Percentiles rank a stretch among this genome's conserved stretches.
Conservation (phyloP, 345 rosid species). For the Lepidium aucheri region DNA sequence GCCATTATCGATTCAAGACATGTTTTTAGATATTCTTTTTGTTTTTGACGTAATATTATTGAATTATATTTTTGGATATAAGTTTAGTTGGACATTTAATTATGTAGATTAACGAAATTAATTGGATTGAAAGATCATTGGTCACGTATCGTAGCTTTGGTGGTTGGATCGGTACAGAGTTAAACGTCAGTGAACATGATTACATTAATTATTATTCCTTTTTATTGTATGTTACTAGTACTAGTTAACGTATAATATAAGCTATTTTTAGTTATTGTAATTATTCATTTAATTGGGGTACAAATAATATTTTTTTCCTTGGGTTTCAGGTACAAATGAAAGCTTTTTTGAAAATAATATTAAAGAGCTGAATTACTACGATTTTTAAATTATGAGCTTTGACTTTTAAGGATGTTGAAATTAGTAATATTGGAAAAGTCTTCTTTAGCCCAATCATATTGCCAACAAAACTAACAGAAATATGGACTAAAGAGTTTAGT, state of each 20-base stretch:
- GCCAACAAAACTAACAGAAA: neutral
- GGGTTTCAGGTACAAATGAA: neutral
- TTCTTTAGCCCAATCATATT: neutral
- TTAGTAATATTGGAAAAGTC: neutral
- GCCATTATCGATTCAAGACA: neutral
- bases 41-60: neutral
- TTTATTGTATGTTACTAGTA: neutral
- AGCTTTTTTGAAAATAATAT: neutral
- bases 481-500: neutral
- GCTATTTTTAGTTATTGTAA: neutral
- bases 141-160: neutral
- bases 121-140: neutral
- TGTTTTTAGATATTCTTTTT: neutral
- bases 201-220: neutral
- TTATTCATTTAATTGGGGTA: neutral
- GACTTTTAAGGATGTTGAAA: too few species aligned
- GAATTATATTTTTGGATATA: neutral
- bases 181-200: slow-evolving; percentile 2
- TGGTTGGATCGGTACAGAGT: neutral
- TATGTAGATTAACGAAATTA: neutral
- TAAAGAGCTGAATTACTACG: neutral
- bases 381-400: too few species aligned
- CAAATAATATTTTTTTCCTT: neutral
- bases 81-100: neutral
- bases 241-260: neutral